Evolutionary conservation across 1,284 basidiomycete species (phyloP).

Genomic region (Ustilago curta): DNA sequence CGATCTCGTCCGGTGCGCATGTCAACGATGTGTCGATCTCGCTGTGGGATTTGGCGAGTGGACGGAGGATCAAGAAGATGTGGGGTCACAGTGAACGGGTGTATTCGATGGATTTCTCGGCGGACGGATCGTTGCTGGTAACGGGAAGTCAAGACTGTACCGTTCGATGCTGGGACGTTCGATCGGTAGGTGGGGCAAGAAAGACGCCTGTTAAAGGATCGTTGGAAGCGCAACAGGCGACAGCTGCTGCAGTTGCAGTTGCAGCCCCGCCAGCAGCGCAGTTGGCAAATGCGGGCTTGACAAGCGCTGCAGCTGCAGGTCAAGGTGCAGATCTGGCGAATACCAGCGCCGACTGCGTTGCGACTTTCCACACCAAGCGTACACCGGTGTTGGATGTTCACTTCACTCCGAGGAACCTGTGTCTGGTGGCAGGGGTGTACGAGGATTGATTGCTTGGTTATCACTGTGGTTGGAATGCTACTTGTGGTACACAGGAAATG

Average conservation of each 20-base stretch:
- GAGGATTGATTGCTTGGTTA: slow-evolving; percentile 27
- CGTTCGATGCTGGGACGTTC: slow-evolving; percentile 96
- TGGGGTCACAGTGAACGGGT: slow-evolving; percentile 89
- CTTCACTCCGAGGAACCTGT: slow-evolving; percentile 93
- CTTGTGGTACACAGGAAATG: neutral
- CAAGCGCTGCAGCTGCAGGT: slow-evolving; percentile 14
- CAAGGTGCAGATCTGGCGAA: slow-evolving; percentile 26
- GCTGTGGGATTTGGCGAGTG: slow-evolving; percentile 94
- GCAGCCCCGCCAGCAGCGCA: slow-evolving; percentile 5
- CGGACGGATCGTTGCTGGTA: slow-evolving; percentile 88
- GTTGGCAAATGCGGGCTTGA: slow-evolving; percentile 8
- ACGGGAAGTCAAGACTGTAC: slow-evolving; percentile 92
- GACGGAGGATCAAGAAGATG: slow-evolving; percentile 95
- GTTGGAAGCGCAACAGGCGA: slow-evolving; percentile 34
- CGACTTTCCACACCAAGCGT: slow-evolving; percentile 93
- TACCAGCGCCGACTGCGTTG: slow-evolving; percentile 78
- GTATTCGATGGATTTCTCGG: slow-evolving; percentile 89
- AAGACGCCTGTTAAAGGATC: slow-evolving; percentile 20
- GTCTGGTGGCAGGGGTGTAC: slow-evolving; percentile 81
- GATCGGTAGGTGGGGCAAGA: slow-evolving; percentile 75
- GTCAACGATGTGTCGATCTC: slow-evolving; percentile 89
- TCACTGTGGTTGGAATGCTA: neutral
- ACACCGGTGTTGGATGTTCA: slow-evolving; percentile 92
- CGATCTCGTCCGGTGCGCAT: slow-evolving; percentile 14
- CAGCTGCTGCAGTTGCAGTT: slow-evolving; percentile 7